Evolutionary conservation across 1,284 basidiomycete genomes (phyloP).

Genomic region (Testicularia cyperi): DNA sequence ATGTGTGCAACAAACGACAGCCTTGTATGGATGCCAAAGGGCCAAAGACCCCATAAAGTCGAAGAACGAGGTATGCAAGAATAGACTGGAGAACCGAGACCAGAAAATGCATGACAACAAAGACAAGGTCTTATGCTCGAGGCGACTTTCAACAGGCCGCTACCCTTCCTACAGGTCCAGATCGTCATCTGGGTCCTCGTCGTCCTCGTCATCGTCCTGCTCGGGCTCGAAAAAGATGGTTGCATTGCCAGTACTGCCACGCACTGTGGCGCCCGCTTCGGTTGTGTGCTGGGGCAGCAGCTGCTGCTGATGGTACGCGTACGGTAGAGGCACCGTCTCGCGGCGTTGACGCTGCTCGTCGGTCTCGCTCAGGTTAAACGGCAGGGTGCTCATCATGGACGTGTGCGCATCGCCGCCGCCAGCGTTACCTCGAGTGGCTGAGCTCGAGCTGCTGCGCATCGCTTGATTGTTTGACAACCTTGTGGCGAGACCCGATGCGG

Average conservation of each 20-base stretch:
- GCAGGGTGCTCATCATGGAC: conserved; percentile 29
- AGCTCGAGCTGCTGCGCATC: neutral
- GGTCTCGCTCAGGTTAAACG: conserved; percentile 50
- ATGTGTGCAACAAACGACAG: no score
- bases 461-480: conserved; percentile 3
- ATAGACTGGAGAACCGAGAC: no score
- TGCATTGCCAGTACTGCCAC: conserved; percentile 45
- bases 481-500: neutral
- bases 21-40: no score
- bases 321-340: conserved; percentile 47
- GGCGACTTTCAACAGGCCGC: no score
- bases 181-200: conserved; percentile 57
- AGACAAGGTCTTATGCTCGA: no score
- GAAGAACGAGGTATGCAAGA: no score
- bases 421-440: no score
- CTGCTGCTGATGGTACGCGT: conserved; percentile 38
- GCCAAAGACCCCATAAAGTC: no score
- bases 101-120: no score
- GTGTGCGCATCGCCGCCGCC: conserved; percentile 5
- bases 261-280: conserved; percentile 1
- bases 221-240: conserved; percentile 56
- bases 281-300: neutral
- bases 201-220: conserved; percentile 54
- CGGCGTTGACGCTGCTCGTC: conserved; percentile 32
- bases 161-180: conserved; percentile 50